Conservation (phyloP, 148 eudicot species). For the Arctostaphylos glauca region DNA sequence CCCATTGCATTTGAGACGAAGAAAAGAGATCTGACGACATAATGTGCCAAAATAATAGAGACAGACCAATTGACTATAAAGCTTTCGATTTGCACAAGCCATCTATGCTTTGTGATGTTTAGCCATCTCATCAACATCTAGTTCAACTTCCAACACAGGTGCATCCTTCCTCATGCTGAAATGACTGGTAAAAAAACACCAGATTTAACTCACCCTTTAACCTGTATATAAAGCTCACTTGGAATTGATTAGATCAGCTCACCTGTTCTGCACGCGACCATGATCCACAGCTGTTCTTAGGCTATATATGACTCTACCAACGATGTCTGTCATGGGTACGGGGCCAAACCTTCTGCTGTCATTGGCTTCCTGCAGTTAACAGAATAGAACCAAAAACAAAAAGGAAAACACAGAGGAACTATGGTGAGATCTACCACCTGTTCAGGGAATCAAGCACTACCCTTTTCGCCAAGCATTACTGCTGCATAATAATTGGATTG, state of each 20-base stretch:
- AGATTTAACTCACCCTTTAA: background rate
- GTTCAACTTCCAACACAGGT: constrained; percentile 75
- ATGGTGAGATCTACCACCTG: background rate
- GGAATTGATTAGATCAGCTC: constrained; percentile 13
- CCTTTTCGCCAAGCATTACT: background rate
- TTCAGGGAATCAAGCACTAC: background rate
- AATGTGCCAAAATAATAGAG: background rate
- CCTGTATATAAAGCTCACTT: background rate
- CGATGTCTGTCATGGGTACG: constrained; percentile 59
- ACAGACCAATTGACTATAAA: constrained; percentile 16
- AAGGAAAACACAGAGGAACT: background rate
- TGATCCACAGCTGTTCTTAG: constrained; percentile 84
- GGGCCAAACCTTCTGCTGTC: constrained; percentile 90
- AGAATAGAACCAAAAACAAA: background rate
- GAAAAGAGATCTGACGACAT: background rate
- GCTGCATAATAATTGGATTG: background rate
- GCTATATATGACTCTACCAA: constrained; percentile 85
- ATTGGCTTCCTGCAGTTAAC: constrained; percentile 63
- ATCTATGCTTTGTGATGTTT: constrained; percentile 63
- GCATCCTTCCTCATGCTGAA: constrained; percentile 47
- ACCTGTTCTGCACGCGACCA: constrained; percentile 91
- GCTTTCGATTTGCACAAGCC: background rate
- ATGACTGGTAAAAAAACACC: constrained; percentile 28
- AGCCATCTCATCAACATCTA: constrained; percentile 91
- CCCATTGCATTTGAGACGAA: background rate